Conservation (phyloP, 208 protist species). For the Leishmania mexicana region DNA sequence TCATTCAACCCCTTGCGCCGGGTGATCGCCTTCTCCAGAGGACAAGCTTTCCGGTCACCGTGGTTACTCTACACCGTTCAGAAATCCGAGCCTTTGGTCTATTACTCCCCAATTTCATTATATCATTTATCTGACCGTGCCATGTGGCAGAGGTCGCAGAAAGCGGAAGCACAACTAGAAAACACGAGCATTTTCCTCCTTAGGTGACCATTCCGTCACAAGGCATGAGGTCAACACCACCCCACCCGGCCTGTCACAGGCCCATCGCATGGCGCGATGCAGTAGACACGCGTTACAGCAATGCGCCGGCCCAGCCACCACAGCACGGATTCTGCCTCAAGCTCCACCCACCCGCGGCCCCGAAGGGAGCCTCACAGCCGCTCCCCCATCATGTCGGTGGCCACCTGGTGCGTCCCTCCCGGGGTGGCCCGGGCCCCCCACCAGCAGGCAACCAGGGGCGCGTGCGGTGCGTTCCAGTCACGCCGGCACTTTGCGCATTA, state of each 20-base stretch:
- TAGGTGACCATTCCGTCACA: no score
- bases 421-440: background rate
- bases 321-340: background rate
- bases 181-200: background rate
- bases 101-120: background rate
- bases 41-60: background rate
- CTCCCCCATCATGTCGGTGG: background rate
- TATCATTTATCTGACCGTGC: background rate
- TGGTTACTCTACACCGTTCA: background rate
- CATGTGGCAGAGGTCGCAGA: background rate
- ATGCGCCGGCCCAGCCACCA: background rate
- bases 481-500: background rate
- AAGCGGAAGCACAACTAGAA: background rate
- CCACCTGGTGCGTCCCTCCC: background rate
- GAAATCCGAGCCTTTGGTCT: background rate
- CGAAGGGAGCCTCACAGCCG: background rate
- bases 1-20: background rate
- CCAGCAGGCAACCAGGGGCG: background rate
- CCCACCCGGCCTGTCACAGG: background rate
- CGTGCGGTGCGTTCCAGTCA: background rate
- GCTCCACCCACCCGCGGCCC: background rate
- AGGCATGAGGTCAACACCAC: no score
- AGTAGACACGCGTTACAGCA: background rate
- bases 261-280: background rate
- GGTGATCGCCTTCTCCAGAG: no score